Evolutionary conservation across 139 green algal species (phyloP), one percentile per base, ranked within the genome.

Genomic region (Diplosphaera chodatii): DNA sequence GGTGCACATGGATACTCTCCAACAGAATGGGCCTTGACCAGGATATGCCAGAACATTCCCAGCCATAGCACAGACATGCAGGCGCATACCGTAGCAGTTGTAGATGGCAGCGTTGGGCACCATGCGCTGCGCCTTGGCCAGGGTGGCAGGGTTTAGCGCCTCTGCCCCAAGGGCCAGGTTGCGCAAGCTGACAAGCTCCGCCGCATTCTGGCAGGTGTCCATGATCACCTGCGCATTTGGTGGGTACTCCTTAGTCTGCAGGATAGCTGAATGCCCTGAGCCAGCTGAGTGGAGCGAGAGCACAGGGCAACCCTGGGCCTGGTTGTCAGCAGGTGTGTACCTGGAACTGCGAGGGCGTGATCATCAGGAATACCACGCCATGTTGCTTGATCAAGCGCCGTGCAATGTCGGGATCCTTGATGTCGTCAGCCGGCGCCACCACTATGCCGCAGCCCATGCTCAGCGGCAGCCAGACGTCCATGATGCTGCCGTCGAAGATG

Each of bases 341-440:
- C 48, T 59, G 48, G 48, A 59, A 59, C 48, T 59, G 48, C 16
- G 48, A 59, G 13, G 48, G 48, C 48, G 48, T 59, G 48, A 59
- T 59, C 48, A 59, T 59, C 16, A 59, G 48, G 48, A 59, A 71
- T 18, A 40, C 64, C 32, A 78, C 59, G 22, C 30, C 4, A 31
- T 73, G 66, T 3, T 40, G 23, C 29, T 55, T 32, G 31, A 78
- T 78, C 30, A 67, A 22, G 4, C 69, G 48, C 20, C 33, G 40
- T 13, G 73, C 40, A 32, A 70, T 33, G 23, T 67, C 22, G 4
- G 78, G 78, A 18, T 59, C 16, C 48, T 59, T 59, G 48, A 59
- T 59, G 48, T 59, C 48, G 18, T 59, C 48, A n/a, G 48, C 48
- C 18, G 48, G 48, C 16, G 48, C 48, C 48, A 59, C 48, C 48